Percentiles rank a stretch among this genome's conserved stretches.
Conservation (phyloP, 1,284 basidiomycete species). For the Fomitopsis schrenkii region DNA sequence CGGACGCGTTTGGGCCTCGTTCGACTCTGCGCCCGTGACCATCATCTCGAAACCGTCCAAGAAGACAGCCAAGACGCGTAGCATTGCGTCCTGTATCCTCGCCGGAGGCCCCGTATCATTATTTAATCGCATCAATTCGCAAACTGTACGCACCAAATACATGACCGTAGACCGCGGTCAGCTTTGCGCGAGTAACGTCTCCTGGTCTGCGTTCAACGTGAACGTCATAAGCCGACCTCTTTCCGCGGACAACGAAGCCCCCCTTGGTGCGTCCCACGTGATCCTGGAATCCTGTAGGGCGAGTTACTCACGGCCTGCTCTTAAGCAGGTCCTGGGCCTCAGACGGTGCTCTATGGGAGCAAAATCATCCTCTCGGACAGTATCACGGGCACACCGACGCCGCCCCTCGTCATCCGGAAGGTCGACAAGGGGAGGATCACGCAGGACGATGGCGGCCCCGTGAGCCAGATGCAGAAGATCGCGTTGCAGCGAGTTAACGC, state of each 20-base stretch:
- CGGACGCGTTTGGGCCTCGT: slow-evolving; percentile 83
- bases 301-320: slow-evolving; percentile 30
- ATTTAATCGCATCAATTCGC: slow-evolving; percentile 95
- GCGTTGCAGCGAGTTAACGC: slow-evolving; percentile 82
- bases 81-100: slow-evolving; percentile 88
- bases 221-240: slow-evolving; percentile 63
- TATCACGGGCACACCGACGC: slow-evolving; percentile 78
- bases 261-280: slow-evolving; percentile 57
- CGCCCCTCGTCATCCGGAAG: slow-evolving; percentile 87
- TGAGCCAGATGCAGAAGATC: slow-evolving; percentile 96
- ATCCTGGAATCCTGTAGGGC: slow-evolving; percentile 36
- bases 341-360: slow-evolving; percentile 89
- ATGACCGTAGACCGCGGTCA: slow-evolving; percentile 87
- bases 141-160: slow-evolving; percentile 96
- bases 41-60: slow-evolving; percentile 98
- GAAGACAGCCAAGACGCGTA: slow-evolving; percentile 94
- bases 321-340: slow-evolving; percentile 57
- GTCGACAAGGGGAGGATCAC: slow-evolving; percentile 88
- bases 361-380: slow-evolving; percentile 85
- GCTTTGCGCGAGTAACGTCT: slow-evolving; percentile 80
- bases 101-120: slow-evolving; percentile 89
- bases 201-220: slow-evolving; percentile 94
- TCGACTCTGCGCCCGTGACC: slow-evolving; percentile 87
- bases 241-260: slow-evolving; percentile 46
- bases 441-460: slow-evolving; percentile 81